A percentile compares a stretch with the other conserved stretches of the same genome.
phyloP scores from a whole-genome alignment of 345 rosid species.

The Capsella bursapastoris region DNA sequence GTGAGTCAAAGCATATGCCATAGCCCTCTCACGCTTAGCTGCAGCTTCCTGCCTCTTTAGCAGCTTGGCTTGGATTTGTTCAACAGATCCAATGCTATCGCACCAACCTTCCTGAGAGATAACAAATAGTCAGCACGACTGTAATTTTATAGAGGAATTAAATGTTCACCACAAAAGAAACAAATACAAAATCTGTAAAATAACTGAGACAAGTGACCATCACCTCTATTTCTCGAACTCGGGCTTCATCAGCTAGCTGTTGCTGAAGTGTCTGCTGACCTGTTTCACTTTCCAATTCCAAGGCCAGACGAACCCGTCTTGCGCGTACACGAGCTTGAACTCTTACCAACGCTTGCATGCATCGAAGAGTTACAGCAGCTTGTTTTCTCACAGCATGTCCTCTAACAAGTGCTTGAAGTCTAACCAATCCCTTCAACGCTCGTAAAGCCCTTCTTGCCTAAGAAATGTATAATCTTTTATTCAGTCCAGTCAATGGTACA shows the following conservation, averaged over 20 bases:
- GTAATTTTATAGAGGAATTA: background rate
- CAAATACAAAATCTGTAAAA: background rate
- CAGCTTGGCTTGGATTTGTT: slow-evolving; percentile 90
- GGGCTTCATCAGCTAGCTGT: slow-evolving; percentile 76
- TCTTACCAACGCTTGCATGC: slow-evolving; percentile 99
- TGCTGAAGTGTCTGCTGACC: slow-evolving; percentile 76
- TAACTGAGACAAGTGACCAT: background rate
- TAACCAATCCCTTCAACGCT: slow-evolving; percentile 97
- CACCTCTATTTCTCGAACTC: slow-evolving; percentile 93
- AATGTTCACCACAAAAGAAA: slow-evolving; percentile 3
- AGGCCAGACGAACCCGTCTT: slow-evolving; percentile 89
- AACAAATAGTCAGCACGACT: slow-evolving; percentile 25
- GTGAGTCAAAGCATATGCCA: slow-evolving; percentile 98
- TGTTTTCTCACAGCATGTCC: slow-evolving; percentile 99
- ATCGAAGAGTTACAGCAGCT: slow-evolving; percentile 98
- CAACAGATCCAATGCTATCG: slow-evolving; percentile 92
- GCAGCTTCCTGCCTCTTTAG: slow-evolving; percentile 98
- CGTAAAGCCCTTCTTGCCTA: slow-evolving; percentile 98
- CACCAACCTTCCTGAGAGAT: slow-evolving; percentile 93
- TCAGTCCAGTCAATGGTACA: slow-evolving; percentile 26
- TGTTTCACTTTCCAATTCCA: slow-evolving; percentile 94
- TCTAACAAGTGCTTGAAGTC: slow-evolving; percentile 97
- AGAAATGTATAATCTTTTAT: slow-evolving; percentile 31
- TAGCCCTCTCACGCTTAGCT: slow-evolving; percentile 98
- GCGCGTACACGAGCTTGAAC: slow-evolving; percentile 99